Evolutionary conservation across 345 rosid genomes (phyloP).

Genomic region (Brassica carinata): DNA sequence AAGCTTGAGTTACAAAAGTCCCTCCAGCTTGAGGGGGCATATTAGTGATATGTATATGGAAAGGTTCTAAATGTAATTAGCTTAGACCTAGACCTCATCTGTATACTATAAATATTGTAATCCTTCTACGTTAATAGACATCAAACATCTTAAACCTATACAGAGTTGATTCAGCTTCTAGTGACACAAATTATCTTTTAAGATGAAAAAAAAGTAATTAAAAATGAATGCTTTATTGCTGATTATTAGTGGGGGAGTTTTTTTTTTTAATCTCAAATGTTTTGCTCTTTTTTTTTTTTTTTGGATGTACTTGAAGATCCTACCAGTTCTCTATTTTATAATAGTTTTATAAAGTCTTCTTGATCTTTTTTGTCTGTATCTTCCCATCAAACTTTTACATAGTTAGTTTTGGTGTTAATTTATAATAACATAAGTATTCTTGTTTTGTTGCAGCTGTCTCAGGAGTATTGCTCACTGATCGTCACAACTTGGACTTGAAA

Average conservation of each 20-base stretch:
- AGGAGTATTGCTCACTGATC: background rate
- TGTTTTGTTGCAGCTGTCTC: slow-evolving; percentile 36
- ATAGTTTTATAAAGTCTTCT: background rate
- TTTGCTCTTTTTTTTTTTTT: background rate
- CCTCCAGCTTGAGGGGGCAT: no score
- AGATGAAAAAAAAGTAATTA: slow-evolving; percentile 5
- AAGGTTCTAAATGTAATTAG: no score
- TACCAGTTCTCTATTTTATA: background rate
- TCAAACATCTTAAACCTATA: no score
- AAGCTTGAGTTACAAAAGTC: no score
- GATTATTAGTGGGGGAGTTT: slow-evolving; percentile 17
- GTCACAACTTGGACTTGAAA: slow-evolving; percentile 22
- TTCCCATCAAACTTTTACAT: background rate
- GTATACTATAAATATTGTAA: no score
- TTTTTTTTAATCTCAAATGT: slow-evolving; percentile 6
- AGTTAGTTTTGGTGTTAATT: background rate
- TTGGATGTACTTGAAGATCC: slow-evolving; percentile 11
- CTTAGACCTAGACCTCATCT: no score
- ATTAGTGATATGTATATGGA: no score
- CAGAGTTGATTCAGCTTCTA: slow-evolving; percentile 8
- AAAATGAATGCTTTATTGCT: slow-evolving; percentile 3
- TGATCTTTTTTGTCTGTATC: slow-evolving; percentile 29
- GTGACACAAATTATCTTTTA: slow-evolving; percentile 20
- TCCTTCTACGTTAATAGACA: no score
- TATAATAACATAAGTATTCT: background rate